A percentile compares a stretch with the other conserved stretches of the same genome.
phyloP scores from a whole-genome alignment of 2,329 filamentous ascomycete genomes.

The Sphaerulina musiva region DNA sequence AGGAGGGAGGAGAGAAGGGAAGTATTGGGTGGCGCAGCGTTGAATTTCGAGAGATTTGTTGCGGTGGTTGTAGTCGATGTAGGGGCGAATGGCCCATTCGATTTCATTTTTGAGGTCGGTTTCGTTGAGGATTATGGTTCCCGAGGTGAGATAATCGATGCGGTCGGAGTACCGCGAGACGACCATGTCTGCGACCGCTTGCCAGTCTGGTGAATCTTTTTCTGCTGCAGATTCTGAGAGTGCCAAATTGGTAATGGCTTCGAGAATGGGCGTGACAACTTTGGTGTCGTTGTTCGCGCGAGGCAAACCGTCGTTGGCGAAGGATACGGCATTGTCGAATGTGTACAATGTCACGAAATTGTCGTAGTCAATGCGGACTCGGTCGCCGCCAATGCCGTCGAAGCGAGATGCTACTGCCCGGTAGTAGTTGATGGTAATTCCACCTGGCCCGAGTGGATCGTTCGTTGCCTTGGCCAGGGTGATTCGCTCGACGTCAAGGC shows the following conservation, averaged over 20 bases:
- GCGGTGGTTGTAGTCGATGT: slow-evolving; percentile 35
- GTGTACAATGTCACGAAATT: slow-evolving; percentile 45
- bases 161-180: slow-evolving; percentile 55
- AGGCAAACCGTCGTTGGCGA: slow-evolving; percentile 31
- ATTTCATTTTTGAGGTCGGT: slow-evolving; percentile 28
- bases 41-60: slow-evolving; percentile 38
- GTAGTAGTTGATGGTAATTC: slow-evolving; percentile 31
- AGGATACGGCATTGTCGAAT: slow-evolving; percentile 35
- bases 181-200: slow-evolving; percentile 59
- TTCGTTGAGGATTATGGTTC: slow-evolving; percentile 17
- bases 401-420: slow-evolving; percentile 40
- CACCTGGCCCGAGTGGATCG: slow-evolving; percentile 13
- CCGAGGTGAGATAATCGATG: slow-evolving; percentile 39
- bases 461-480: slow-evolving; percentile 16
- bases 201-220: slow-evolving; percentile 59
- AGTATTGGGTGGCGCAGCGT: slow-evolving; percentile 45
- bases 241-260: slow-evolving; percentile 44
- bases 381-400: slow-evolving; percentile 39
- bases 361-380: slow-evolving; percentile 45
- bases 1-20: slow-evolving; percentile 21
- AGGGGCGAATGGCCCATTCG: slow-evolving; percentile 32
- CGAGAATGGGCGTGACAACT: slow-evolving; percentile 36
- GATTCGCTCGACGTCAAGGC: slow-evolving; percentile 36
- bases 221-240: slow-evolving; percentile 26
- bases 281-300: slow-evolving; percentile 36